These are phyloP conservation scores for Leucocoprinus leucothites DNA, from an alignment of 768 basidiomycete species.

Conservation along the genomic window DNA sequence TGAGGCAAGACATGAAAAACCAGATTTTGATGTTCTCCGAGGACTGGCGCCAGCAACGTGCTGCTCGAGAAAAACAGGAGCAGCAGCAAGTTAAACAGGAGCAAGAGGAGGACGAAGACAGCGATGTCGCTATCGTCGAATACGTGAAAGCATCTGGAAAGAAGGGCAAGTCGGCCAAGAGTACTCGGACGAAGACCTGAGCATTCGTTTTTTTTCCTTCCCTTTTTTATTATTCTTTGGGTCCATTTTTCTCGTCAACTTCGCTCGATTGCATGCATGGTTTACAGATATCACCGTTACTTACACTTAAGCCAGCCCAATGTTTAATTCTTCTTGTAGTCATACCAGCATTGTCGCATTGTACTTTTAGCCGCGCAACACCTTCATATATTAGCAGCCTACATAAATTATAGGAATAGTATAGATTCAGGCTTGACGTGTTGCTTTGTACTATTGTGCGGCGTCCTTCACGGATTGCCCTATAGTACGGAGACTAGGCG, in stretches of 20 bases:
- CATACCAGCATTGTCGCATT: constrained; percentile 11
- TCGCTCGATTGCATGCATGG: neutral
- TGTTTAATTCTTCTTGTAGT: constrained; percentile 9
- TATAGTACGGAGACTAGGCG: neutral
- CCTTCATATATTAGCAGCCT: constrained; percentile 6
- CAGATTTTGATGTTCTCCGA: constrained; percentile 47
- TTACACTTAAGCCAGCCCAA: neutral
- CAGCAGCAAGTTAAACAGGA: constrained; percentile 35
- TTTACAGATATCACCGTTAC: neutral
- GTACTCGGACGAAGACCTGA: constrained; percentile 8
- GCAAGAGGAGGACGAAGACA: constrained; percentile 29
- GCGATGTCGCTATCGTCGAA: constrained; percentile 41
- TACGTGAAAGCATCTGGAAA: constrained; percentile 14
- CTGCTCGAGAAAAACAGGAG: constrained; percentile 32
- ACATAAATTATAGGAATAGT: constrained; percentile 1
- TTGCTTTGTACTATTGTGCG: neutral
- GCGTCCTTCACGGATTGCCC: neutral
- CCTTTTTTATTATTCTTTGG: neutral
- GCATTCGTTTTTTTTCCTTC: neutral
- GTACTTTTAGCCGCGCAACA: constrained; percentile 8
- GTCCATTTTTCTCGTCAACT: neutral
- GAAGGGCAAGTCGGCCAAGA: constrained; percentile 10
- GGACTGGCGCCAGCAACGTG: constrained; percentile 49
- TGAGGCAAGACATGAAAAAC: constrained; percentile 42
- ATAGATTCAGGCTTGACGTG: neutral